These are phyloP conservation scores for Talaromyces albobiverticillius DNA, from an alignment of 2,329 filamentous ascomycete genomes.

Conservation along the genomic window DNA sequence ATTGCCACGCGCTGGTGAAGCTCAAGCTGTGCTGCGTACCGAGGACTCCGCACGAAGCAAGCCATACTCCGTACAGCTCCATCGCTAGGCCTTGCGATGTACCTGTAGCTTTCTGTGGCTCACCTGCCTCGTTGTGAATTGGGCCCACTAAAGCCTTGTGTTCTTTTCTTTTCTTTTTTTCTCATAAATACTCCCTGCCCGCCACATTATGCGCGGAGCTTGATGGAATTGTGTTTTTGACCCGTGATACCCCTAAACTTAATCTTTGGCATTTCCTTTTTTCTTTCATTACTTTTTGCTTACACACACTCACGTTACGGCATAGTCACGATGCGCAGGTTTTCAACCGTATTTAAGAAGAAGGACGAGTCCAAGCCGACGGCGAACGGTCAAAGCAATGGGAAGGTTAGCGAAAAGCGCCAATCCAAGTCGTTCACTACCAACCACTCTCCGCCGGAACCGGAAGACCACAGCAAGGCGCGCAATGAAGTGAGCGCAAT, in stretches of 20 bases:
- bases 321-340: slow-evolving; percentile 29
- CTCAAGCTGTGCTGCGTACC: neutral
- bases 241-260: slow-evolving; percentile 10
- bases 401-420: slow-evolving; percentile 24
- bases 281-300: slow-evolving; percentile 7
- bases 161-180: slow-evolving; percentile 9
- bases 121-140: neutral
- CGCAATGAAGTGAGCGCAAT: slow-evolving; percentile 38
- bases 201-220: neutral
- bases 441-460: slow-evolving; percentile 18
- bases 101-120: slow-evolving; percentile 7
- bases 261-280: slow-evolving; percentile 13
- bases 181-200: slow-evolving; percentile 19
- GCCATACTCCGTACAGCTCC: neutral
- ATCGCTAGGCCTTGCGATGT: neutral
- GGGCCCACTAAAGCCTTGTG: slow-evolving; percentile 6
- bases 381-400: slow-evolving; percentile 22
- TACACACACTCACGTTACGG: neutral
- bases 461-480: slow-evolving; percentile 31
- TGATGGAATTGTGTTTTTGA: neutral
- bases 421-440: slow-evolving; percentile 29
- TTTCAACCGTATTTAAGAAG: slow-evolving; percentile 40
- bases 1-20: slow-evolving; percentile 1
- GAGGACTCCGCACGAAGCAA: neutral
- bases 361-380: slow-evolving; percentile 34